Percentiles rank a stretch among this genome's conserved stretches.
phyloP scores from a whole-genome alignment of 257 asterid species.

The Ehretia macrophylla region DNA sequence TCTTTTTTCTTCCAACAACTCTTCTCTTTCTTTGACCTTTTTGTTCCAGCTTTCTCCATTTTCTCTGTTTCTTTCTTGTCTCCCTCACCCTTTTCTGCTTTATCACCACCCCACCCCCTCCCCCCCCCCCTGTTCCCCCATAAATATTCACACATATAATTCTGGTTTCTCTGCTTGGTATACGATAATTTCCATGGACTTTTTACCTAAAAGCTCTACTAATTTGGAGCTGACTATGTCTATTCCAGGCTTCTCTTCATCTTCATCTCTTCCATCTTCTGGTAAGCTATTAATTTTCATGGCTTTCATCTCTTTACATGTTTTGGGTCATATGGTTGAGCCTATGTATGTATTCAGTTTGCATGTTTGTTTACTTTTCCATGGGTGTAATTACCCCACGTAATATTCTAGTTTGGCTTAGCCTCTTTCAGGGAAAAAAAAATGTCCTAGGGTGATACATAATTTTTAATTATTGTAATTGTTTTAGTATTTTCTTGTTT shows the following conservation, averaged over 20 bases:
- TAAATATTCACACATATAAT: conserved; percentile 9
- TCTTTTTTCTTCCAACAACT: conserved; percentile 15
- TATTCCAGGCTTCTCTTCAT: conserved; percentile 59
- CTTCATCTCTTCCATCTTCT: conserved; percentile 42
- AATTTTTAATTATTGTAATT: neutral
- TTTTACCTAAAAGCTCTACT: conserved; percentile 25
- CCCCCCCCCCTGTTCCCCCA: conserved; percentile 2
- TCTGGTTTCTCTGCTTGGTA: conserved; percentile 1
- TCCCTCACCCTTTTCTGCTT: conserved; percentile 20
- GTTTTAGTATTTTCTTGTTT: too few relatives aligned
- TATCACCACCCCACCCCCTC: conserved; percentile 19
- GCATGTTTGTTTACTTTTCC: neutral
- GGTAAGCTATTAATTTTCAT: conserved; percentile 29
- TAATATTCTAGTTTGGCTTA: too few relatives aligned
- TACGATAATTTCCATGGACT: conserved; percentile 31
- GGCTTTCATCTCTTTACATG: neutral
- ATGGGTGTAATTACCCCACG: neutral
- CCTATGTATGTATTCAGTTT: neutral
- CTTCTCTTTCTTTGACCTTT: conserved; percentile 26
- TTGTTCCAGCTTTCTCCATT: conserved; percentile 19
- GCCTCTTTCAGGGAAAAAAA: too few relatives aligned
- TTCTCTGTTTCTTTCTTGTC: conserved; percentile 14
- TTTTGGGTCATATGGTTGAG: neutral
- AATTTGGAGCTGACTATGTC: conserved; percentile 62
- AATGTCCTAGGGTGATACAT: neutral